Evolutionary conservation across 495 filamentous ascomycete genomes (phyloP).

Genomic region (Chaetomium fimeti): DNA sequence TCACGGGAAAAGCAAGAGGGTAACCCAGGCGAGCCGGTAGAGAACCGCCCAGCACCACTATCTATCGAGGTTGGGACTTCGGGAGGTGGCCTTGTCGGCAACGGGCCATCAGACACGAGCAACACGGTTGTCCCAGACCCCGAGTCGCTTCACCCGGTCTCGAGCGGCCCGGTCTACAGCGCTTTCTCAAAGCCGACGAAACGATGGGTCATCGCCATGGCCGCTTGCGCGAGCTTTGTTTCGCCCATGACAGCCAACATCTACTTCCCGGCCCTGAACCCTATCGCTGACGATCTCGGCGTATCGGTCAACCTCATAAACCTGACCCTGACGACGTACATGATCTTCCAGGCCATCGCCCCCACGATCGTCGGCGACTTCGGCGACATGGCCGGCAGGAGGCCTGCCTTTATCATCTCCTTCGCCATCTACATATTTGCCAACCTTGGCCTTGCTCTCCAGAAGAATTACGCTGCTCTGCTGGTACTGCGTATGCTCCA

Average conservation of each 20-base stretch:
- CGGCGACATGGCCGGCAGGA: constrained; percentile 57
- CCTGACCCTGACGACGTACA: constrained; percentile 64
- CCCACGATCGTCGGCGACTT: constrained; percentile 62
- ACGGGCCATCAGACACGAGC: background rate
- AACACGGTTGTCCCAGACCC: constrained; percentile 16
- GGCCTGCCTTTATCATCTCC: constrained; percentile 58
- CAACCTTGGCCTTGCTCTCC: constrained; percentile 62
- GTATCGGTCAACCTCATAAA: constrained; percentile 64
- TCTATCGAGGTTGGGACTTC: background rate
- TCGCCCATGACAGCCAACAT: constrained; percentile 76
- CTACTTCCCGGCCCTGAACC: constrained; percentile 71
- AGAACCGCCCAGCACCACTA: background rate
- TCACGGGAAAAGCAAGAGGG: background rate
- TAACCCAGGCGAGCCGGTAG: background rate
- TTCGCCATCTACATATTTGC: constrained; percentile 61
- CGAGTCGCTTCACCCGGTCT: constrained; percentile 35
- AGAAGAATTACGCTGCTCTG: constrained; percentile 58
- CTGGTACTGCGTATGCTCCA: constrained; percentile 63
- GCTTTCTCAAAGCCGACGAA: constrained; percentile 58
- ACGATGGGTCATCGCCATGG: constrained; percentile 63
- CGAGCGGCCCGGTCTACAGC: constrained; percentile 50
- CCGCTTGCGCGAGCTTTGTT: constrained; percentile 63
- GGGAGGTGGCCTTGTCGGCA: background rate
- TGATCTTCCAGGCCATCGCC: constrained; percentile 61
- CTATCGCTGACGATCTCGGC: constrained; percentile 53